phyloP scores from a whole-genome alignment of 306 rosid species.

The Pterocarpus santalinus region DNA sequence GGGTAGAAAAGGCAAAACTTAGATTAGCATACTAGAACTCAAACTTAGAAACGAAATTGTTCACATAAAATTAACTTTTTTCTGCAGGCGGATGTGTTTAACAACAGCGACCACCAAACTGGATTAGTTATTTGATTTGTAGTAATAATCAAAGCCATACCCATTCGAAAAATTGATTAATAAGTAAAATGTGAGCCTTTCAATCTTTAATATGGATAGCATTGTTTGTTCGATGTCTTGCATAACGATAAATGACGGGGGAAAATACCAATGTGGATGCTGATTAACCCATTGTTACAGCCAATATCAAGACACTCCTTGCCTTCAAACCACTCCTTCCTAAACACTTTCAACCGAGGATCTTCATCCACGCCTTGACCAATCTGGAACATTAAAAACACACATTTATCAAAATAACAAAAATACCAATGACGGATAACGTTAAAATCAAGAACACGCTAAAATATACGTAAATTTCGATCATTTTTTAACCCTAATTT shows the following conservation, averaged over 20 bases:
- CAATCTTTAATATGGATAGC: background rate
- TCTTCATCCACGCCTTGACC: conserved; percentile 73
- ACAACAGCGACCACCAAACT: conserved; percentile 6
- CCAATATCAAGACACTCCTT: conserved; percentile 93
- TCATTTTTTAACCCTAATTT: background rate
- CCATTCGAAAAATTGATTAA: background rate
- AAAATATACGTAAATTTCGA: background rate
- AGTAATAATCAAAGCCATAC: background rate
- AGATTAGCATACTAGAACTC: background rate
- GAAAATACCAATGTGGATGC: conserved; percentile 78
- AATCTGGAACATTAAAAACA: conserved; percentile 55
- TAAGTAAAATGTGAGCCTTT: background rate
- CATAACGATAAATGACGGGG: background rate
- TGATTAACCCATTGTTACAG: conserved; percentile 80
- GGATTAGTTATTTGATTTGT: background rate
- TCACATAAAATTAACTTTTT: background rate
- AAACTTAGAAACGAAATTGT: background rate
- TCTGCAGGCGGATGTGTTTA: background rate
- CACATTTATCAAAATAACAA: background rate
- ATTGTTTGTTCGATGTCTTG: background rate
- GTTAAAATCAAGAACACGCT: too few relatives aligned
- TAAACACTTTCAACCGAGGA: conserved; percentile 79
- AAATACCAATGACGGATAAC: background rate
- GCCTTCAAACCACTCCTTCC: conserved; percentile 88
- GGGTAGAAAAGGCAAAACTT: background rate